Evolutionary conservation across 768 basidiomycete species (phyloP).

Genomic region (Termitomyces heimii): DNA sequence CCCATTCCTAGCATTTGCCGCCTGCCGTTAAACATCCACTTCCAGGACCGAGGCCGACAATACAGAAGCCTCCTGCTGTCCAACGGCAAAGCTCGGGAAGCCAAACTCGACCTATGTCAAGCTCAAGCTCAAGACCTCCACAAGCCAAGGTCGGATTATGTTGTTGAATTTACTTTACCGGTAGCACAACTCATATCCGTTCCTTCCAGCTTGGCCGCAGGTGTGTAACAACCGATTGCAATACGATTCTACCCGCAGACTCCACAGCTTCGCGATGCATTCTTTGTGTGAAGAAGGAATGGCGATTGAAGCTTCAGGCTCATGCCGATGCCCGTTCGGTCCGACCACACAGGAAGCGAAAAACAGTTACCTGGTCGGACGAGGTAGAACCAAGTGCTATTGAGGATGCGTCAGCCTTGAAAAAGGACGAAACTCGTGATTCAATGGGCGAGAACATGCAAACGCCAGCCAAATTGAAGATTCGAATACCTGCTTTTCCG

Average conservation of each 20-base stretch:
- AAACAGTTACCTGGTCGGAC: slow-evolving; percentile 32
- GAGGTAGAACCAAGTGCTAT: slow-evolving; percentile 2
- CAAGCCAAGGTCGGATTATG: neutral
- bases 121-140: neutral
- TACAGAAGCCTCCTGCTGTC: too few relatives aligned
- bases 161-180: neutral
- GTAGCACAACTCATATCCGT: neutral
- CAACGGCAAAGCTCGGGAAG: neutral
- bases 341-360: slow-evolving; percentile 10
- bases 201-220: neutral
- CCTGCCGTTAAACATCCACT: neutral
- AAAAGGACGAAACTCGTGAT: neutral
- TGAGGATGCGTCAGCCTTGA: neutral
- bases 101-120: too few relatives aligned
- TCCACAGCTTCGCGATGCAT: slow-evolving; percentile 10
- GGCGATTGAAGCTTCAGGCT: slow-evolving; percentile 9
- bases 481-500: slow-evolving; percentile 1
- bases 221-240: slow-evolving; percentile 11
- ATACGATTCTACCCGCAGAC: neutral
- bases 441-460: neutral
- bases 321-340: neutral
- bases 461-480: neutral
- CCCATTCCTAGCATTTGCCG: neutral
- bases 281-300: slow-evolving; percentile 11
- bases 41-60: neutral